Conservation (phyloP, 2,329 filamentous ascomycete genomes). For the Hypoxylon sp. region DNA sequence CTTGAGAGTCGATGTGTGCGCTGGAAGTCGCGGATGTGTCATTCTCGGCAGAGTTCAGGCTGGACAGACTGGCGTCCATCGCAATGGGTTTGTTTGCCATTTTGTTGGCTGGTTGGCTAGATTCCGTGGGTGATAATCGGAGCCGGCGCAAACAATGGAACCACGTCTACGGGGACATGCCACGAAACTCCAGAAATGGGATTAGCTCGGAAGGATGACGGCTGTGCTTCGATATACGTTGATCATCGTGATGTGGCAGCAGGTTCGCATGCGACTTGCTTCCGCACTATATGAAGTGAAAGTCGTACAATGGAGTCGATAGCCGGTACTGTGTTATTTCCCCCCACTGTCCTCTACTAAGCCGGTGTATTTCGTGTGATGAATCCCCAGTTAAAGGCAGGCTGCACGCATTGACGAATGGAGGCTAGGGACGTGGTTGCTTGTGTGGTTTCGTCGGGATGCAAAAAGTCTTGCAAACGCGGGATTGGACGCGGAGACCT, state of each 20-base stretch:
- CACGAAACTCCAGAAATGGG: slow-evolving; percentile 47
- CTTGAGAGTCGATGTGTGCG: slow-evolving; percentile 53
- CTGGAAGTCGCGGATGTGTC: slow-evolving; percentile 54
- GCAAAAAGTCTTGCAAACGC: slow-evolving; percentile 41
- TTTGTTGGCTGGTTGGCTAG: slow-evolving; percentile 41
- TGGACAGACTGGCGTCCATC: slow-evolving; percentile 54
- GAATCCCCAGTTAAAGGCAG: slow-evolving; percentile 32
- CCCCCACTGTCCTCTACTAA: slow-evolving; percentile 29
- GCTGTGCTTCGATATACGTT: slow-evolving; percentile 47
- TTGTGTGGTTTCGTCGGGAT: slow-evolving; percentile 44
- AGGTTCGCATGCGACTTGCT: slow-evolving; percentile 48
- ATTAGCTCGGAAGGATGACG: slow-evolving; percentile 50
- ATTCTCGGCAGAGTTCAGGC: slow-evolving; percentile 54
- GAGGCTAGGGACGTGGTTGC: slow-evolving; percentile 27
- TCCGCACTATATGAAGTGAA: slow-evolving; percentile 30
- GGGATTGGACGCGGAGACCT: slow-evolving; percentile 48
- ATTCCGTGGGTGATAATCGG: slow-evolving; percentile 36
- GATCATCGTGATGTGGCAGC: slow-evolving; percentile 53
- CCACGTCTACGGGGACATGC: slow-evolving; percentile 50
- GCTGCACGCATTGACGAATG: slow-evolving; percentile 43
- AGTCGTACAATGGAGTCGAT: slow-evolving; percentile 28
- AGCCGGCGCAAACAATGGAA: slow-evolving; percentile 48
- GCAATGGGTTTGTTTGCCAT: slow-evolving; percentile 52
- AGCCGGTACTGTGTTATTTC: slow-evolving; percentile 9
- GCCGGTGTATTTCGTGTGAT: slow-evolving; percentile 31